Evolutionary conservation across 441 rosid species (phyloP), one percentile per base, ranked within the genome.

Genomic region (Adansonia grandidieri): DNA sequence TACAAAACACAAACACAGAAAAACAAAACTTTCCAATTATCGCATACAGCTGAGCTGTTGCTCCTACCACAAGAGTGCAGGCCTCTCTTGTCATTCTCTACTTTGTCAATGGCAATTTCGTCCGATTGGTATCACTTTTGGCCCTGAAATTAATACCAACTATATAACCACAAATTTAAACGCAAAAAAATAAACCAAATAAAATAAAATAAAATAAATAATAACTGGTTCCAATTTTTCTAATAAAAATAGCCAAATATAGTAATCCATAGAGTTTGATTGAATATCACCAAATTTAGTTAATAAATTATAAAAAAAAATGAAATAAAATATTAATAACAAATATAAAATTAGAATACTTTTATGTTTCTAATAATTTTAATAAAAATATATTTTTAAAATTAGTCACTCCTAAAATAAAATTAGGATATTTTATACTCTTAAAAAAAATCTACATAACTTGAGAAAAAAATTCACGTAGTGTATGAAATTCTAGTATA

Each of bases 51-150:
- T 40, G 6, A 40, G 44, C 44, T 40, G 44, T 80, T 73, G 81
- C 88, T 83, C 83, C 82, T 63, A 42, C 60, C 80, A 45, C 81
- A 80, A 84, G 83, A 78, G 17, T 47, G 67, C 63, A 63, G 77
- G 78, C 44, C 60, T 50, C 67, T 6, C 44, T 61, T 64, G 73
- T 24, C 28, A 42, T 61, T 54, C 4, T 32, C 2, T 32, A 5
- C 7, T 37, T 72, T 56, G 37, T 0, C 44, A 50, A 42, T 87
- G 87, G 77, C 44, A 83, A 60, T 56, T 24, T 6, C 7, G 88
- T 85, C 85, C 75, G 51, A 37, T 62, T 45, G 0, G 44, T 7
- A 4, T 2, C 17, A 20, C 0, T 47, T 68, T 45, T 20, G 2
- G 4, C 2, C 37, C 37, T 32, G 37, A 32, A 32, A 32, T 32